Conservation (phyloP, 345 rosid species). For the Sisymbrium irio region DNA sequence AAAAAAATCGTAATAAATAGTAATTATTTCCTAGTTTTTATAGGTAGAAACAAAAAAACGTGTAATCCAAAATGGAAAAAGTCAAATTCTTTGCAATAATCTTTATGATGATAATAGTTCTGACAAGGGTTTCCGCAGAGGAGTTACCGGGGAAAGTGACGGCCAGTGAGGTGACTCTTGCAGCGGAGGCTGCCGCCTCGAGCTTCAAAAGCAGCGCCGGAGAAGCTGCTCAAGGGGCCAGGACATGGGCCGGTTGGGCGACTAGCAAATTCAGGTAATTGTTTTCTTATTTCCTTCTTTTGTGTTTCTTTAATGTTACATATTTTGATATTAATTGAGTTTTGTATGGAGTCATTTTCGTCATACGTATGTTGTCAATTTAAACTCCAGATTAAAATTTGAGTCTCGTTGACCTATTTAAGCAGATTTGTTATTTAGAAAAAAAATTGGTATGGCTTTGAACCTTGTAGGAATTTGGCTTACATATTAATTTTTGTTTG, state of each 20-base stretch:
- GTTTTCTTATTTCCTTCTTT: not conserved
- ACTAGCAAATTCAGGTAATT: slow-evolving; percentile 16
- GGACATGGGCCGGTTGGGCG: slow-evolving; percentile 38
- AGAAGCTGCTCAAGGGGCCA: slow-evolving; percentile 36
- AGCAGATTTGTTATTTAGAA: not conserved
- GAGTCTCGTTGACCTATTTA: not conserved
- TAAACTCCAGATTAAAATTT: not conserved
- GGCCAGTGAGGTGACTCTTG: slow-evolving; percentile 28
- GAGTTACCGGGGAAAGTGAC: slow-evolving; percentile 11
- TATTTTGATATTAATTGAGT: not conserved
- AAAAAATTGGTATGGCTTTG: not conserved
- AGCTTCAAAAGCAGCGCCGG: slow-evolving; percentile 36
- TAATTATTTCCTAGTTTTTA: not conserved
- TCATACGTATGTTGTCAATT: not conserved
- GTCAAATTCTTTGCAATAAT: slow-evolving; percentile 6
- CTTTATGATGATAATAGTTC: slow-evolving; percentile 5
- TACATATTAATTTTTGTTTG: not conserved
- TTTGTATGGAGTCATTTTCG: not conserved
- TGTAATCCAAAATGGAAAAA: slow-evolving; percentile 24
- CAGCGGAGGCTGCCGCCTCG: slow-evolving; percentile 32
- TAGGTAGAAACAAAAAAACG: not conserved
- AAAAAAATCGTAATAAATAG: slow-evolving; percentile 13
- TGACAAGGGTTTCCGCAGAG: slow-evolving; percentile 20
- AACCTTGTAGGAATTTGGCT: not conserved
- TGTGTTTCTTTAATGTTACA: not conserved